Conservation (phyloP, 495 filamentous ascomycete species). For the Aspergillus panamensis region DNA sequence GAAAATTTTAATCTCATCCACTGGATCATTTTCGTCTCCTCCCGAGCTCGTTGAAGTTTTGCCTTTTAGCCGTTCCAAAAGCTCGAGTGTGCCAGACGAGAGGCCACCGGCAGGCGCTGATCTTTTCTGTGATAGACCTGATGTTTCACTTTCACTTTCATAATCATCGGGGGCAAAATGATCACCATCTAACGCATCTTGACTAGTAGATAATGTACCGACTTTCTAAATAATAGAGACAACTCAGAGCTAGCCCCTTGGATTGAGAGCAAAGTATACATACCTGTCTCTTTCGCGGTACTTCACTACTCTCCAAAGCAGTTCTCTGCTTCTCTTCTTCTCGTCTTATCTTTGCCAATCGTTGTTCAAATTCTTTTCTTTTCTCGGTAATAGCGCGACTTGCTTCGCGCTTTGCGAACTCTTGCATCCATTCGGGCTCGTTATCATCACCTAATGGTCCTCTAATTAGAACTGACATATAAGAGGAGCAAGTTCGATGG, state of each 20-base stretch:
- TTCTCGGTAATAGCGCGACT: slow-evolving; percentile 60
- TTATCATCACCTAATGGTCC: slow-evolving; percentile 51
- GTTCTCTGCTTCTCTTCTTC: slow-evolving; percentile 63
- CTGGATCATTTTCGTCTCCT: slow-evolving; percentile 49
- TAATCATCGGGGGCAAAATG: slow-evolving; percentile 79
- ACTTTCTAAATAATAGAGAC: slow-evolving; percentile 28
- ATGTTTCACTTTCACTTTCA: slow-evolving; percentile 60
- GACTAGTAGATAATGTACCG: slow-evolving; percentile 25
- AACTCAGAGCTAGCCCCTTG: slow-evolving; percentile 7
- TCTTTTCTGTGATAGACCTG: slow-evolving; percentile 18
- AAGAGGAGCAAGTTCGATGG: background rate
- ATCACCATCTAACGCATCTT: slow-evolving; percentile 56
- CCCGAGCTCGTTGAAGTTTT: slow-evolving; percentile 30
- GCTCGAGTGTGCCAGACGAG: slow-evolving; percentile 42
- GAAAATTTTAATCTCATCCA: slow-evolving; percentile 72
- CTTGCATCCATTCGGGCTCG: slow-evolving; percentile 87
- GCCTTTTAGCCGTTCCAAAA: slow-evolving; percentile 40
- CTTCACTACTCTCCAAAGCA: slow-evolving; percentile 42
- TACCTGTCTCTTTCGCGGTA: slow-evolving; percentile 51
- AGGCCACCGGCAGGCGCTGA: slow-evolving; percentile 31
- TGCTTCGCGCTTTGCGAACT: slow-evolving; percentile 66
- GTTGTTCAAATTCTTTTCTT: slow-evolving; percentile 67
- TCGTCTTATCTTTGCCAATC: slow-evolving; percentile 62
- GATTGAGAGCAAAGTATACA: background rate
- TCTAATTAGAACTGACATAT: slow-evolving; percentile 8